Base-by-base conservation (phyloP, 1,139 yeast species). In the Arxiozyma slooffiae region DNA sequence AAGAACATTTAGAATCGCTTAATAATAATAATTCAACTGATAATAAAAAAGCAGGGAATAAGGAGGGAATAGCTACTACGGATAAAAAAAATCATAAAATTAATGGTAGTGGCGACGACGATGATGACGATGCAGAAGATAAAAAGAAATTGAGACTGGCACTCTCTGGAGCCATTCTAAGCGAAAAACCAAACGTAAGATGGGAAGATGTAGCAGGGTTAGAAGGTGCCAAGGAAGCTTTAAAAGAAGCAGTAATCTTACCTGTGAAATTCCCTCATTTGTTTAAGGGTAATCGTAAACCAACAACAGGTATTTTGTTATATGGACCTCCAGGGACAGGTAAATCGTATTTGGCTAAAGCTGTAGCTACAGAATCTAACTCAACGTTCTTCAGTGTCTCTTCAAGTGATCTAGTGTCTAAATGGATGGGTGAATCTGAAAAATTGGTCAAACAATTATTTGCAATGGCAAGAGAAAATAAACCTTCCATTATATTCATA, bases 271-370 rank as follows among this genome's bases (percentile, higher is more conserved):
- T 92, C 66, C 98, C 98, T 1, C 97, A 92, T 61, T 71, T 92
- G 54, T 92, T 92, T 71, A 87, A 85, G 14, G 98, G 98, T 0
- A 89, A 88, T 64, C 79, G 99, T 55, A 87, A 87, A 64, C 98
- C 99, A 1, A 82, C 95, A 3, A 76, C 87, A 6, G 99, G 99
- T 44, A 92, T 94, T 48, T 71, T 94, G 48, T 73, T 94, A 41
- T 94, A 89, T 67, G 99, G 98, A 0, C 98, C 98, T 16, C 99
- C 98, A 2, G 99, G 98, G 62, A 94, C 99, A 0, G 99, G 98
- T 74, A 94, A 94, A 66, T 90, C 97, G 1, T 92, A 83, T 67
- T 73, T 94, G 53, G 98, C 98, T 17, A 92, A 92, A 64, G 98
- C 98, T 0, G 97, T 92, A 4, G 99, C 99, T 26, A 92, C 98